Base-by-base conservation (phyloP, 2,329 filamentous ascomycete genomes). In the Albophoma yamanashiensis region DNA sequence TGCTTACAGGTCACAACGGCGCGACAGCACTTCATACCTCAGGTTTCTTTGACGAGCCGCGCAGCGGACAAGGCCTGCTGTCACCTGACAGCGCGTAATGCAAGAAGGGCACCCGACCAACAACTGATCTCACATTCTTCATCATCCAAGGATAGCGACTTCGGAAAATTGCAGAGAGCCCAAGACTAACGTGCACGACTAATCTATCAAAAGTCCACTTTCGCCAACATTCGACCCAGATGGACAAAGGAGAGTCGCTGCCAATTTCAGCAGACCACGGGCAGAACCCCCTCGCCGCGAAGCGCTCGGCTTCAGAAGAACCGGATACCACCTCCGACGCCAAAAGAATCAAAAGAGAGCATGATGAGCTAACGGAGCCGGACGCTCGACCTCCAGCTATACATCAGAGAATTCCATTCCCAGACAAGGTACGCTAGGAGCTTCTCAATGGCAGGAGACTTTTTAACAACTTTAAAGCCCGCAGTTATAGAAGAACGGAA, bases 401-500 rank as follows among this genome's bases (percentile, higher is more conserved):
- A 45, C 39, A 17, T 45, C n/a, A 25, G 12, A 45, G 42, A 45
- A 45, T 45, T 45, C 42, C 42, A 12, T 45, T 45, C 7, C 42
- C 42, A 45, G 42, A 45, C 2, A 45, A 45, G 42, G 42, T 45
- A 25, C 2, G 42, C 42, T 45, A 22, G 42, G 6, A 22, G 4
- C 42, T 45, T 25, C 3, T n/a, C 42, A 25, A 22, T 25, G 11
- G n/a, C 40, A 14, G 3, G 42, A 14, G 5, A 25, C n/a, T 25
- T 11, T 22, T 45, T 45, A 4, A 45, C 14, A 14, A 1, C 12
- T 45, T 11, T 15, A 45, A 64, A 91, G 86, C 89, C 91, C 6
- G 93, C 92, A 12, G 93, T 96, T 4, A 82, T 95, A 64, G 94
- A 99, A 76, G 94, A 99, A 75, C 89, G 92, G 67, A 89, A 88